A percentile compares a stretch with the other conserved stretches of the same genome.
phyloP scores from a whole-genome alignment of 331 rosid species.

The Spiraea crenata region DNA sequence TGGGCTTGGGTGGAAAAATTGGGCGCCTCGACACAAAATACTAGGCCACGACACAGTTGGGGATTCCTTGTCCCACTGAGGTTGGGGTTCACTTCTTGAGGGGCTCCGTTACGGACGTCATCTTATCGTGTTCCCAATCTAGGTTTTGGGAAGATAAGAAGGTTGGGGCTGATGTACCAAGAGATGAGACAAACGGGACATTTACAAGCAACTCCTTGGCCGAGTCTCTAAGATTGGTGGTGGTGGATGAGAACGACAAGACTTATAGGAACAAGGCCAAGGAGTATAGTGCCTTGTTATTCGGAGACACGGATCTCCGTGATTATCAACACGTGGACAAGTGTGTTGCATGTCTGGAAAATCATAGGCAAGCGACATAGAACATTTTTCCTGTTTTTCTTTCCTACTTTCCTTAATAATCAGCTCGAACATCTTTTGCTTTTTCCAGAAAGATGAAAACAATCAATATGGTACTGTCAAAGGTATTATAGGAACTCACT shows the following conservation, averaged over 20 bases:
- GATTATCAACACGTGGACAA: no score
- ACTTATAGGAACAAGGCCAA: background rate
- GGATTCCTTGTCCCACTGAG: background rate
- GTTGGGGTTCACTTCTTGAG: conserved; percentile 11
- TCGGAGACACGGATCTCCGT: background rate
- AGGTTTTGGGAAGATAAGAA: conserved; percentile 12
- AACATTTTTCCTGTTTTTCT: no score
- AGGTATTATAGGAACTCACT: background rate
- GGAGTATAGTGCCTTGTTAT: background rate
- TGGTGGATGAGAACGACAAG: background rate
- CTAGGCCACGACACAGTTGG: conserved; percentile 4
- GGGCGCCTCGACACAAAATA: conserved; percentile 7
- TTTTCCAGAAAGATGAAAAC: background rate
- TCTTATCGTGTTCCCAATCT: no score
- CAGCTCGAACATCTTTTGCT: no score
- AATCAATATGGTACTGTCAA: background rate
- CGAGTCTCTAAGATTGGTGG: background rate
- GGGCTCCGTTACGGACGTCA: no score
- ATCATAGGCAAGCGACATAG: no score
- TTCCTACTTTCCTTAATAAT: no score
- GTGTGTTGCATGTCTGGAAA: no score
- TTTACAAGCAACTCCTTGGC: background rate
- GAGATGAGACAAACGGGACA: conserved; percentile 4
- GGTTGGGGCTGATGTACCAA: background rate
- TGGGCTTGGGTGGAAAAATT: background rate